A percentile compares a stretch with the other conserved stretches of the same genome.
phyloP scores from a whole-genome alignment of 2,329 filamentous ascomycete genomes.

The Sporothrix schenckii region DNA sequence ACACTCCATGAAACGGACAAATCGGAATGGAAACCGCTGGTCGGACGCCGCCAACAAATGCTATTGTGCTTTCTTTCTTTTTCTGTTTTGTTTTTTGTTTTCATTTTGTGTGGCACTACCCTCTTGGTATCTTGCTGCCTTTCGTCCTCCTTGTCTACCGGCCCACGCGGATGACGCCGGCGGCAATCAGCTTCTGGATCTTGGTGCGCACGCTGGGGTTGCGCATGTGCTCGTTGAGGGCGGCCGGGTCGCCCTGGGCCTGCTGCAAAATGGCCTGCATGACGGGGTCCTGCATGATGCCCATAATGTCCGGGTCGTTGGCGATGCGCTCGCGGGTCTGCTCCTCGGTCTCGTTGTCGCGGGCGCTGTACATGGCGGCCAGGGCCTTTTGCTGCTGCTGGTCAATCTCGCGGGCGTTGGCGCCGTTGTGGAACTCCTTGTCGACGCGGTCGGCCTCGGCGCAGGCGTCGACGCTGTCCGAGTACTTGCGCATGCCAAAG shows the following conservation, averaged over 20 bases:
- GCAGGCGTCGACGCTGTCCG: slow-evolving; percentile 88
- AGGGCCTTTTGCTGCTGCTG: slow-evolving; percentile 92
- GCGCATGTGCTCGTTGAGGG: slow-evolving; percentile 95
- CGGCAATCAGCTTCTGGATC: slow-evolving; percentile 92
- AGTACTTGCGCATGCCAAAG: slow-evolving; percentile 98
- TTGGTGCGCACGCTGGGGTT: slow-evolving; percentile 83
- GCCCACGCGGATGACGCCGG: slow-evolving; percentile 79
- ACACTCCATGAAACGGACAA: not conserved
- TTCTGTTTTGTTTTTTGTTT: not conserved
- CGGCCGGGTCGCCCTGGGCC: slow-evolving; percentile 88
- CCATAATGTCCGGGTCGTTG: slow-evolving; percentile 91
- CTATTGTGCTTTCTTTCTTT: not conserved
- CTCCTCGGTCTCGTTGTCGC: slow-evolving; percentile 94
- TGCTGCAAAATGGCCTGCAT: slow-evolving; percentile 98
- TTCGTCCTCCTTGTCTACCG: slow-evolving; percentile 22
- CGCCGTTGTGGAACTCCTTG: slow-evolving; percentile 65
- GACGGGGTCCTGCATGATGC: slow-evolving; percentile 90
- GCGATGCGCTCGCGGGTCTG: slow-evolving; percentile 90
- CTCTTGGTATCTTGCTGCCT: not conserved
- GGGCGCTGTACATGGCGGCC: slow-evolving; percentile 82
- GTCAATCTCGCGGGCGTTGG: slow-evolving; percentile 89
- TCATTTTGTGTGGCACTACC: not conserved
- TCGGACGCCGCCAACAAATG: slow-evolving; percentile 24
- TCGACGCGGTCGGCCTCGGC: slow-evolving; percentile 79
- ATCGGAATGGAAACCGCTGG: slow-evolving; percentile 1